Base-by-base conservation (phyloP, 1,284 basidiomycete genomes). In the Fomitiporia mediterranea region DNA sequence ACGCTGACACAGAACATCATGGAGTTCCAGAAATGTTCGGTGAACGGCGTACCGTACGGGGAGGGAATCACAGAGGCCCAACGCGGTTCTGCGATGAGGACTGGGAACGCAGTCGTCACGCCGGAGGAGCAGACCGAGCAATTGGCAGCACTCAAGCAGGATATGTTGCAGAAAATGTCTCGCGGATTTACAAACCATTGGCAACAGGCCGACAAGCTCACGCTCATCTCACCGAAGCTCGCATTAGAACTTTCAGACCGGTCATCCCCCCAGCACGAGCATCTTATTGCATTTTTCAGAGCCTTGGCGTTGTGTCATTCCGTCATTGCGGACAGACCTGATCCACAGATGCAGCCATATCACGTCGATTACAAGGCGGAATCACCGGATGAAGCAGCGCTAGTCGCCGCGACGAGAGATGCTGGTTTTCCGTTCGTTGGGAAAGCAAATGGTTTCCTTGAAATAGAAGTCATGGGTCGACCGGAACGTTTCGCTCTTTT, bases 21-120 rank as follows among this genome's bases (percentile, higher is more conserved):
- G 95, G 95, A 98, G 75, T 98, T 97, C 73, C 94, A 98, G 70
- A 94, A 93, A 69, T 97, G 94, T 65, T 96, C 93, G 0, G 81
- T 98, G 61, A 74, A 85, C 57, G 95, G 94, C 2, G 74, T 92
- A 0, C 66, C 84, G 0, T 98, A 97, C 65, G 95, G 94, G 15
- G 94, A 98, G 65, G 95, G 94, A 9, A 69, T 98, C 57, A 98
- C 95, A 0, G 96, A 98, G 70, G 95, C 94, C 0, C 94, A 96
- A 74, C 82, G 93, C 37, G 95, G 96, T 21, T 89, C 93, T 0
- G 90, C 91, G 9, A 90, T 87, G 62, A 81, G 95, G 3, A 81
- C 91, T 62, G 93, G 93, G 15, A 78, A 76, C 11, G 80, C 86
- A 15, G 70, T 78, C 0, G 70, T 86, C 60, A 81, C 87, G 57